These are phyloP conservation scores for Candida boidinii DNA, from an alignment of 805 yeast species.

Conservation along the genomic window DNA sequence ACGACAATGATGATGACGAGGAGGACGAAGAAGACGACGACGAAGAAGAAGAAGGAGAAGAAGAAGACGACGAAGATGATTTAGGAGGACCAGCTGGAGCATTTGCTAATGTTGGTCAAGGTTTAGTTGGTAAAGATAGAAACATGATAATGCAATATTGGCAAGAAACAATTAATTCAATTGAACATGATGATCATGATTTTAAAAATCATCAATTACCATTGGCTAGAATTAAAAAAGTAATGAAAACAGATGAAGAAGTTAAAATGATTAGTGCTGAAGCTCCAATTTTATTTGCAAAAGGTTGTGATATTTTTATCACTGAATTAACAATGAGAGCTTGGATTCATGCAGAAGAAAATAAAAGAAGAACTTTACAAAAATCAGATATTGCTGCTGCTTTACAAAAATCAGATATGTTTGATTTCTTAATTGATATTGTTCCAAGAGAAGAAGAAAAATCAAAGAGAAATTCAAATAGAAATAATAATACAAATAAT, in stretches of 20 bases:
- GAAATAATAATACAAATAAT: constrained; percentile 3
- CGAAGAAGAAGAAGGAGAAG: constrained; percentile 28
- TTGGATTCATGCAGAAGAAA: constrained; percentile 97
- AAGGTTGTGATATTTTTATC: constrained; percentile 95
- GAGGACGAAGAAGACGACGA: constrained; percentile 13
- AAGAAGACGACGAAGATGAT: constrained; percentile 24
- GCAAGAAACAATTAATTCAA: constrained; percentile 90
- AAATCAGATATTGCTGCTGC: constrained; percentile 95
- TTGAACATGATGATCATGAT: constrained; percentile 83
- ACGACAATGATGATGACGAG: constrained; percentile 5
- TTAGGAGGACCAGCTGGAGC: constrained; percentile 28
- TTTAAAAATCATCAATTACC: constrained; percentile 94
- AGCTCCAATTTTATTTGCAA: constrained; percentile 95
- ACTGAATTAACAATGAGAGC: constrained; percentile 98
- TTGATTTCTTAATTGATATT: constrained; percentile 91
- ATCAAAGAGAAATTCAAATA: constrained; percentile 26
- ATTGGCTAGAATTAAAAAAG: constrained; percentile 91
- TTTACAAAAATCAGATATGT: constrained; percentile 90
- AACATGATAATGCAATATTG: constrained; percentile 93
- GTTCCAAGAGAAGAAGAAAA: constrained; percentile 86
- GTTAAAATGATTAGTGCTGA: constrained; percentile 97
- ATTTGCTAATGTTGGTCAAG: constrained; percentile 81
- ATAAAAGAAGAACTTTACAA: constrained; percentile 89
- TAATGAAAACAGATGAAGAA: constrained; percentile 96
- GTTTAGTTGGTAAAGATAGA: constrained; percentile 70